Evolutionary conservation across 2,329 filamentous ascomycete species (phyloP).

Genomic region (Emmonsia crescens): DNA sequence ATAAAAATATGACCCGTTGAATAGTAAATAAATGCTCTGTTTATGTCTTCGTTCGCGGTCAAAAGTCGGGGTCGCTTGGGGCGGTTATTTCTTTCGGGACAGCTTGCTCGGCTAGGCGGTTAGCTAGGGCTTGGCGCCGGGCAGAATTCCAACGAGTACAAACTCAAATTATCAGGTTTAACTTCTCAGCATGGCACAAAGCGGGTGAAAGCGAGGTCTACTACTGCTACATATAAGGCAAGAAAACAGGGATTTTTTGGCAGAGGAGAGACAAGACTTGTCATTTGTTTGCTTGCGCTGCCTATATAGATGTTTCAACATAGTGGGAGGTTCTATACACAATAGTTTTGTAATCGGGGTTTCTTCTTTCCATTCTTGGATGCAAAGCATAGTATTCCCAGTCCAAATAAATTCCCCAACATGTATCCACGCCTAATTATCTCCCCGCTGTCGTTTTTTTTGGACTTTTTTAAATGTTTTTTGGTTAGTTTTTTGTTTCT

Average conservation of each 20-base stretch:
- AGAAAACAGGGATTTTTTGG: not conserved
- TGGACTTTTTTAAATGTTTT: not conserved
- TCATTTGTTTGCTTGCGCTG: not conserved
- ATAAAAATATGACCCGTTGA: not conserved
- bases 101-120: not conserved
- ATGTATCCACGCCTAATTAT: not conserved
- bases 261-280: conserved; percentile 1
- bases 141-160: not conserved
- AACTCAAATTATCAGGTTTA: not conserved
- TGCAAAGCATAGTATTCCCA: not conserved
- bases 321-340: not conserved
- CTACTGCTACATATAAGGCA: not conserved
- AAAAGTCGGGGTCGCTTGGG: not conserved
- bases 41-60: not conserved
- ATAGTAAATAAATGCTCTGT: no score
- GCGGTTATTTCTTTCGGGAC: not conserved
- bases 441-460: not conserved
- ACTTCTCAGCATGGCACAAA: not conserved
- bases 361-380: not conserved
- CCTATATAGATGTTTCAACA: not conserved
- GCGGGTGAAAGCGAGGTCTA: no score
- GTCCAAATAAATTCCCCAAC: not conserved
- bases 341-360: not conserved
- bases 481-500: not conserved
- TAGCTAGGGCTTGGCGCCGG: not conserved